Conservation (phyloP, 2,329 filamentous ascomycete genomes). For the Verticillium isaacii region DNA sequence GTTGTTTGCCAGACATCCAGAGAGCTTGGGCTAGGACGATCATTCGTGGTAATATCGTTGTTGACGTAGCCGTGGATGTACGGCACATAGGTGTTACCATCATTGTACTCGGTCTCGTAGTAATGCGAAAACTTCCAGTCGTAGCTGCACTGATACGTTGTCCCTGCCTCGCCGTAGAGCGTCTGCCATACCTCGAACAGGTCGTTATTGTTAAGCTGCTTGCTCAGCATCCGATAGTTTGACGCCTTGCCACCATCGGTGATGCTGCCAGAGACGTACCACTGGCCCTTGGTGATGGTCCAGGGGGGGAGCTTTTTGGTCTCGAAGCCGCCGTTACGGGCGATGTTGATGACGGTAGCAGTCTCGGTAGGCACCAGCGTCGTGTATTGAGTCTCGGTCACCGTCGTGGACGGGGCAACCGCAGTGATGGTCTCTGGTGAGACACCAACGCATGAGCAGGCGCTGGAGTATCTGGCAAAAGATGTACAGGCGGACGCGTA, state of each 20-base stretch:
- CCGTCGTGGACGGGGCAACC: background rate
- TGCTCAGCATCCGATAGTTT: background rate
- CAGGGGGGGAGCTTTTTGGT: background rate
- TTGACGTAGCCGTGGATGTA: background rate
- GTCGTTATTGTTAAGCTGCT: background rate
- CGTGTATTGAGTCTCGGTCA: background rate
- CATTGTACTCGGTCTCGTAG: background rate
- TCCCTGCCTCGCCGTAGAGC: background rate
- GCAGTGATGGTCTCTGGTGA: constrained; percentile 13
- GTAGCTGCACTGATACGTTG: background rate
- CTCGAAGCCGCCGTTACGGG: background rate
- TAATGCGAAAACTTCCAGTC: background rate
- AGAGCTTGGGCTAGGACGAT: background rate
- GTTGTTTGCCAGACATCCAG: background rate
- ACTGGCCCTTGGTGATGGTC: background rate
- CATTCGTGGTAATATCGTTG: background rate
- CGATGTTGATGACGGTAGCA: background rate
- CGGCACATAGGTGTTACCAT: background rate
- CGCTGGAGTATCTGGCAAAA: constrained; percentile 15
- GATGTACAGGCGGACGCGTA: constrained; percentile 18
- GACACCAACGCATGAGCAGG: constrained; percentile 19
- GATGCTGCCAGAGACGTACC: background rate
- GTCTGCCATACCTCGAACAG: background rate
- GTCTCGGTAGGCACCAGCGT: background rate
- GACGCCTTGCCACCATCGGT: background rate